Percentiles rank a stretch among this genome's conserved stretches.
phyloP scores from a whole-genome alignment of 345 rosid species.

The Limnanthes douglasii region DNA sequence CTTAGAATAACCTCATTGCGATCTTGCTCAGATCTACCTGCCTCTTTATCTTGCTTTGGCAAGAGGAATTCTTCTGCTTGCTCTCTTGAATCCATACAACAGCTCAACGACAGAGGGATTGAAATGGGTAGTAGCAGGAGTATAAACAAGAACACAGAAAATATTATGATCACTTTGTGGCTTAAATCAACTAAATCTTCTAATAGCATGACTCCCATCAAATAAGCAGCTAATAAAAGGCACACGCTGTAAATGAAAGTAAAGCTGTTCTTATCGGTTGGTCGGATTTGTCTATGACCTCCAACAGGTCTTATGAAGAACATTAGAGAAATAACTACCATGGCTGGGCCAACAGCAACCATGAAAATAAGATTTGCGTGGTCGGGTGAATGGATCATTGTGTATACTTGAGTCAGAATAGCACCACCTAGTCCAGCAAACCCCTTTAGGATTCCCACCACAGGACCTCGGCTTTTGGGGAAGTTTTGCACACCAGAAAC shows the following conservation, averaged over 20 bases:
- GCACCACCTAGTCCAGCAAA: constrained; percentile 97
- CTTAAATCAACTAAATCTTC: constrained; percentile 59
- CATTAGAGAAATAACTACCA: constrained; percentile 63
- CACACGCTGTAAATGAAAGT: constrained; percentile 63
- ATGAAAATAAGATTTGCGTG: constrained; percentile 80
- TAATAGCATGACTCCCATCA: constrained; percentile 87
- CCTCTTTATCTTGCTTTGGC: constrained; percentile 29
- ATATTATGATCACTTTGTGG: constrained; percentile 23
- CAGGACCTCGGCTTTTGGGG: constrained; percentile 94
- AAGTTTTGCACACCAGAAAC: constrained; percentile 96
- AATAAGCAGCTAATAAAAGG: constrained; percentile 65
- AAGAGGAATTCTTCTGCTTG: constrained; percentile 49
- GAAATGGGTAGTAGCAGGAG: constrained; percentile 55
- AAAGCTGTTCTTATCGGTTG: constrained; percentile 53
- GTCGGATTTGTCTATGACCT: constrained; percentile 78
- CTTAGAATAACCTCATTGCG: constrained; percentile 76
- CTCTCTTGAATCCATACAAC: no score
- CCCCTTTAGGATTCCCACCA: constrained; percentile 97
- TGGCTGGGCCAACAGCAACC: constrained; percentile 92
- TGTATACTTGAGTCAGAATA: constrained; percentile 74
- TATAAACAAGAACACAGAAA: constrained; percentile 45
- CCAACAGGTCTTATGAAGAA: constrained; percentile 83
- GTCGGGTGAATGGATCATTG: constrained; percentile 59
- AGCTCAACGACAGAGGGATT: constrained; percentile 47
- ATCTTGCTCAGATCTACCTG: constrained; percentile 28